Evolutionary conservation across 2,329 filamentous ascomycete genomes (phyloP).

Genomic region (Pseudogymnoascus sp.): DNA sequence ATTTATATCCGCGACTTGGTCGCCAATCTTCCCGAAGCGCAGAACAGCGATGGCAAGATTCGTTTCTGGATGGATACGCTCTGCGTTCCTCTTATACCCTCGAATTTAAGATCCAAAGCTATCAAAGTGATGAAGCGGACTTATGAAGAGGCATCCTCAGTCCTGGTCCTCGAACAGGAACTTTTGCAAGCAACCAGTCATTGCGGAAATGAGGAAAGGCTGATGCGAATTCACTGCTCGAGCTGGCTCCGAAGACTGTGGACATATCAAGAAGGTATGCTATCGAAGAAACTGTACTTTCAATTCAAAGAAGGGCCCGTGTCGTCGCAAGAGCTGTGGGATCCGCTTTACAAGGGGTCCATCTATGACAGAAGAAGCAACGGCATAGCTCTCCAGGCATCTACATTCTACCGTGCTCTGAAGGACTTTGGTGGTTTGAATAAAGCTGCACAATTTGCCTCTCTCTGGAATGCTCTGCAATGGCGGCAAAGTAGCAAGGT

Average conservation of each 20-base stretch:
- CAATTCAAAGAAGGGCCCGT: background rate
- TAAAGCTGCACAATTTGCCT: background rate
- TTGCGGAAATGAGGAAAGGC: background rate
- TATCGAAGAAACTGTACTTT: constrained; percentile 7
- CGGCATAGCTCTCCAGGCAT: too few species aligned
- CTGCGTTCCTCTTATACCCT: background rate
- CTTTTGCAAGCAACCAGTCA: background rate
- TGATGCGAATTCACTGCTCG: constrained; percentile 11
- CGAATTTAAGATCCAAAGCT: background rate
- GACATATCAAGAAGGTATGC: constrained; percentile 11
- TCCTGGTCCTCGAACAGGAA: constrained; percentile 8
- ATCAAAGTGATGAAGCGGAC: constrained; percentile 9
- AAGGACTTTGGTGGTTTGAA: background rate
- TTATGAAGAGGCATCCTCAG: background rate
- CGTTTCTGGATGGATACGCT: constrained; percentile 12
- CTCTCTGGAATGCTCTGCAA: background rate
- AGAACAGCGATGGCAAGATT: background rate
- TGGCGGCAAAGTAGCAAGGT: background rate
- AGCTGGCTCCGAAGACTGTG: constrained; percentile 13
- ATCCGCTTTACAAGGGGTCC: too few species aligned
- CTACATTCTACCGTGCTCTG: too few species aligned
- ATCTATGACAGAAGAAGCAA: too few species aligned
- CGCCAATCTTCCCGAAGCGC: background rate
- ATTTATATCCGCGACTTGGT: background rate
- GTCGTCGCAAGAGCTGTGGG: too few species aligned